Percentiles rank a stretch among this genome's conserved stretches.
Evolutionary conservation across 1,284 basidiomycete species (phyloP).

Genomic region (Vanrija humicola): DNA sequence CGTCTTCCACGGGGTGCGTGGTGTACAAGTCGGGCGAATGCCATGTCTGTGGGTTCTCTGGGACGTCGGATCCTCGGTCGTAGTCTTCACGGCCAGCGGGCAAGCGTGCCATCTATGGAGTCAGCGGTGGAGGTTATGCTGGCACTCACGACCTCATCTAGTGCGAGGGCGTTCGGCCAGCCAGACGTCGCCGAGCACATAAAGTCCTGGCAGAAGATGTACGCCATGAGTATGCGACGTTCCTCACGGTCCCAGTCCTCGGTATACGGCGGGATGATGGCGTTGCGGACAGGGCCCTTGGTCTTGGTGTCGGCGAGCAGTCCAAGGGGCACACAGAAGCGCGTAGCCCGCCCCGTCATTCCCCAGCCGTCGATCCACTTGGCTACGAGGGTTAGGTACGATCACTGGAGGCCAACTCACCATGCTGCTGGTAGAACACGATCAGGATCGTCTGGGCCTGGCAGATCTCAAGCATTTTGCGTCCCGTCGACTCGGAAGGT

Average conservation of each 20-base stretch:
- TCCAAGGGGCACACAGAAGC: constrained; percentile 30
- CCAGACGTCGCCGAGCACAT: constrained; percentile 25
- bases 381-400: not conserved
- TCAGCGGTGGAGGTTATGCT: not conserved
- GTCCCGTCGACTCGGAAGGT: constrained; percentile 8
- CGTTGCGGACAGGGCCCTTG: not conserved
- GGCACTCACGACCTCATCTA: constrained; percentile 37
- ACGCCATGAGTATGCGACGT: constrained; percentile 25
- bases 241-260: constrained; percentile 38
- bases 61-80: constrained; percentile 20
- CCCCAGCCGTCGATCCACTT: constrained; percentile 43
- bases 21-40: constrained; percentile 31
- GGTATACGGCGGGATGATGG: constrained; percentile 22
- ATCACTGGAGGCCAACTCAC: not conserved
- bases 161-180: constrained; percentile 27
- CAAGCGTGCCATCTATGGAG: constrained; percentile 19
- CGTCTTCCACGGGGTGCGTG: constrained; percentile 40
- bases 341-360: constrained; percentile 18
- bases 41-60: constrained; percentile 34
- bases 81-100: constrained; percentile 28
- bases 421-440: constrained; percentile 26
- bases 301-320: constrained; percentile 17
- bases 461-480: constrained; percentile 28
- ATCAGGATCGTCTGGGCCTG: constrained; percentile 28
- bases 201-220: constrained; percentile 21